Evolutionary conservation across 148 eudicot genomes (phyloP).

Genomic region (Hydrangea macrophylla): DNA sequence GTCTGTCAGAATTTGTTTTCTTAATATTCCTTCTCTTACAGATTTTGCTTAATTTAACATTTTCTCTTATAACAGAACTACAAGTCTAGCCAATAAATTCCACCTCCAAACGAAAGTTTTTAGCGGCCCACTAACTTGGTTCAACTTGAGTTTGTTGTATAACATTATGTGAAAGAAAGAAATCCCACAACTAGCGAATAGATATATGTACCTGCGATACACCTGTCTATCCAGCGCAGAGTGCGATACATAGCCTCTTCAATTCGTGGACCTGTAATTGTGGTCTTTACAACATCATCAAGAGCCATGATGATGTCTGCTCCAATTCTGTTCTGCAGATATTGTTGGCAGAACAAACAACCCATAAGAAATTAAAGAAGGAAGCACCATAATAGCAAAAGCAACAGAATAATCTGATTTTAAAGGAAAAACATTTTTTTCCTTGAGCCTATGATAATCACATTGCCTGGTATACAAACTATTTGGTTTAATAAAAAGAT

Average conservation of each 20-base stretch:
- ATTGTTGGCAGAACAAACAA: slow-evolving; percentile 1
- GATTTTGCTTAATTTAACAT: too few relatives aligned
- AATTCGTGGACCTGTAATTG: slow-evolving; percentile 83
- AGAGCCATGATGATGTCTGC: slow-evolving; percentile 97
- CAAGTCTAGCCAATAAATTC: background rate
- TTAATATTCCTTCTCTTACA: too few relatives aligned
- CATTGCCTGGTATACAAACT: background rate
- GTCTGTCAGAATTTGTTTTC: too few relatives aligned
- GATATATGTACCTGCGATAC: slow-evolving; percentile 58
- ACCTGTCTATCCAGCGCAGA: slow-evolving; percentile 93
- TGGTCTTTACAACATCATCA: slow-evolving; percentile 86
- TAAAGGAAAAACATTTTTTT: too few relatives aligned
- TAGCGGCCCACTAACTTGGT: background rate
- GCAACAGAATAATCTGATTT: too few relatives aligned
- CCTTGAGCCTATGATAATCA: background rate
- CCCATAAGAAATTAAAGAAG: background rate
- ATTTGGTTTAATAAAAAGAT: too few relatives aligned
- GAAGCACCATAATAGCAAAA: background rate
- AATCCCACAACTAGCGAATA: background rate
- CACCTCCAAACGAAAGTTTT: background rate
- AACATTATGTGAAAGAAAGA: background rate
- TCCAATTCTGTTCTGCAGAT: slow-evolving; percentile 82
- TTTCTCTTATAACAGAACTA: background rate
- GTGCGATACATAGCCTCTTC: slow-evolving; percentile 97
- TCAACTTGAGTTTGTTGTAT: background rate